Evolutionary conservation across 768 basidiomycete genomes (phyloP).

Genomic region (Leucosporidium yakuticum): DNA sequence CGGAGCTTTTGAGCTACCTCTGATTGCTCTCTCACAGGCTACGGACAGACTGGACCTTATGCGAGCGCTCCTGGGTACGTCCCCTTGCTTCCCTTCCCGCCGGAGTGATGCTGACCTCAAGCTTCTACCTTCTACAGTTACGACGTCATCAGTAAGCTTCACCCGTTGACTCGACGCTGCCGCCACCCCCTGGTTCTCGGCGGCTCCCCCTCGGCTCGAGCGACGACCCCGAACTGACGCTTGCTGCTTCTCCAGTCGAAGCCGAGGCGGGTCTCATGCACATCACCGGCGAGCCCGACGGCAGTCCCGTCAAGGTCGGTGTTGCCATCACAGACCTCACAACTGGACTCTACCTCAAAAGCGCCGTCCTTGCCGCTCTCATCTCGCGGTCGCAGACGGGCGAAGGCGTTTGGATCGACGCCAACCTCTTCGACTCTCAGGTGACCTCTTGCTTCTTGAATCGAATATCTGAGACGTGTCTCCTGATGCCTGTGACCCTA

Average conservation of each 20-base stretch:
- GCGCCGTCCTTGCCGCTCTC: constrained; percentile 85
- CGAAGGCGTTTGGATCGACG: constrained; percentile 83
- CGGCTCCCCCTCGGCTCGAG: not conserved
- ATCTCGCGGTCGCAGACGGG: constrained; percentile 76
- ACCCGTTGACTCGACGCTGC: not conserved
- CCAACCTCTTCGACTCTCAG: constrained; percentile 86
- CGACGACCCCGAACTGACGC: no score
- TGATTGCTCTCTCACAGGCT: constrained; percentile 48
- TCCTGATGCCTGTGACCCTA: not conserved
- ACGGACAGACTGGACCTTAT: constrained; percentile 86
- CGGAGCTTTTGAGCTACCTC: no score
- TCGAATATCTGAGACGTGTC: not conserved
- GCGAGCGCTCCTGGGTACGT: constrained; percentile 78
- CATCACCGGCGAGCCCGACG: constrained; percentile 73
- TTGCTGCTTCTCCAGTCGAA: constrained; percentile 49
- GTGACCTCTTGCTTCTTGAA: constrained; percentile 44
- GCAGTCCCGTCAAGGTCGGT: constrained; percentile 87
- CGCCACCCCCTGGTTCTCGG: not conserved
- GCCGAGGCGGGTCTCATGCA: constrained; percentile 72
- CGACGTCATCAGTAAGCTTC: constrained; percentile 20
- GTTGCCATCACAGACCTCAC: constrained; percentile 53
- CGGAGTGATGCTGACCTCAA: not conserved
- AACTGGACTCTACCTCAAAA: constrained; percentile 70
- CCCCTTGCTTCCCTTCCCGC: not conserved
- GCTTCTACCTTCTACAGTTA: not conserved